Evolutionary conservation across 2,329 filamentous ascomycete genomes (phyloP).

Genomic region (Fusarium sp.): DNA sequence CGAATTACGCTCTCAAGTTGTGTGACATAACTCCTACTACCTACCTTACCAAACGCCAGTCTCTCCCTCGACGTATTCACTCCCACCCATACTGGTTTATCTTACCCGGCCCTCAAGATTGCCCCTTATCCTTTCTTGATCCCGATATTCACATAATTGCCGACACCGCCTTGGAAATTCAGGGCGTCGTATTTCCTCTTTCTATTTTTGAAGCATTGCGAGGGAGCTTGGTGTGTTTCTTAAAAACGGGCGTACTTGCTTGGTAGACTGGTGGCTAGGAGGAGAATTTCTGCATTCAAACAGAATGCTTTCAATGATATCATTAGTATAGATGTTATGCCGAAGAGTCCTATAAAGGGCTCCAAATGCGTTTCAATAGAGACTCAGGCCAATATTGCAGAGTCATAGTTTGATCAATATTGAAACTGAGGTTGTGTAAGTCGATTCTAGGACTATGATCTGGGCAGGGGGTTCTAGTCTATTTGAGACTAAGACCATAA

Average conservation of each 20-base stretch:
- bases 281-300: constrained; percentile 13
- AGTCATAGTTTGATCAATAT: background rate
- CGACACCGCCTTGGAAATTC: constrained; percentile 10
- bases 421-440: background rate
- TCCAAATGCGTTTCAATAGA: constrained; percentile 9
- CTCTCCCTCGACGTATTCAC: constrained; percentile 16
- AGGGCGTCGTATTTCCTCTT: constrained; percentile 9
- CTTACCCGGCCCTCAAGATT: constrained; percentile 10
- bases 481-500: background rate
- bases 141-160: constrained; percentile 10
- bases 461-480: background rate
- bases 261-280: constrained; percentile 28
- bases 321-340: constrained; percentile 21
- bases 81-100: constrained; percentile 2
- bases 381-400: background rate
- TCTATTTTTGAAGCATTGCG: constrained; percentile 40
- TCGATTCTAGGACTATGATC: background rate
- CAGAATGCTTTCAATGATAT: constrained; percentile 19
- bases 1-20: constrained; percentile 7
- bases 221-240: constrained; percentile 43
- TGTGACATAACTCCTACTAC: constrained; percentile 6
- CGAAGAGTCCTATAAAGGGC: background rate
- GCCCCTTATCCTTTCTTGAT: constrained; percentile 8
- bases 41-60: constrained; percentile 6
- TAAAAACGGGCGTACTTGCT: constrained; percentile 34